Base-by-base conservation (phyloP, 257 asterid genomes). In the Catharanthus roseus region DNA sequence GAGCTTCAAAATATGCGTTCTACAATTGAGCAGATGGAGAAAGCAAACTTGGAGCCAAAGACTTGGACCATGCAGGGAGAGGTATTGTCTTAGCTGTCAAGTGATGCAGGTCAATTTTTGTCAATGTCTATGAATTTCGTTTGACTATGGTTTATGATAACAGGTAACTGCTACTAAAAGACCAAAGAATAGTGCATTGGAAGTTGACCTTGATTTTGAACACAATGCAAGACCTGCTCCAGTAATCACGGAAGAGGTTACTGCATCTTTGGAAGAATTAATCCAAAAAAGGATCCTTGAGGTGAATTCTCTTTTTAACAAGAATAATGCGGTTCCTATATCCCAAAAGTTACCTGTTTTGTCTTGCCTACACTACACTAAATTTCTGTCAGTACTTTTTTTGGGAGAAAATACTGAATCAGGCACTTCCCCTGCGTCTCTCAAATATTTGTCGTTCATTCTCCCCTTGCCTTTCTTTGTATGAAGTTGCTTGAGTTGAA, bases 31-130 rank as follows among this genome's bases (percentile, higher is more conserved):
- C 77, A 86, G 73, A 88, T 95, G 88, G 99, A 95, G 85, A 87
- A 82, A 74, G 84, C 95, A 13, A 95, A 95, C 74, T 28, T 95
- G 82, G 96, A 86, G 82, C 92, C 95, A 60, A 95, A 89, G 84
- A 63, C 89, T 50, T 95, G 99, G 99, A 86, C 89, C 36, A 88
- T 95, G 99, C 96, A 86, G 83, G 99, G 99, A 47, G 99, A 95
- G 96, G 99, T 95, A 79, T 68, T 36, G 44, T 61, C 62, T 77
- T 62, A 81, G 54, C 28, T 71, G n/a, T 65, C 71, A 39, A 39
- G 7, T 53, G 6, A 24, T 50, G 19, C 41, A 18, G 67, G 36
- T 73, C 13, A 54, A 28, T 15, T 9, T 68, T 44, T 60, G 42
- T 36, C 64, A 56, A 62, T 41, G 51, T 65, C 42, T 62, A 7